Conservation (phyloP, 2,329 filamentous ascomycete genomes). For the Paecilomyces sp. region DNA sequence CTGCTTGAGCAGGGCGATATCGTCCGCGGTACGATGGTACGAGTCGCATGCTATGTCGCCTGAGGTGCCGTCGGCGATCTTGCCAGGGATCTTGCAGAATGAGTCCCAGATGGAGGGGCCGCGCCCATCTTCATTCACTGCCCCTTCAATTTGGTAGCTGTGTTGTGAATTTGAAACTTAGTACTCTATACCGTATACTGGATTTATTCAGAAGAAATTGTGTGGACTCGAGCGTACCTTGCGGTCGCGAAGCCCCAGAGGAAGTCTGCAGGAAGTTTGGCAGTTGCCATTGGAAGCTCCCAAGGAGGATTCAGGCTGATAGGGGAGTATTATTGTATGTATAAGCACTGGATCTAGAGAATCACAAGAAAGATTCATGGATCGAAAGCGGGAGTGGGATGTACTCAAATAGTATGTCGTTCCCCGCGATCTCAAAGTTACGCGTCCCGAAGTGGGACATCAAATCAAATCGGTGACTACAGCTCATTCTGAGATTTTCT, state of each 20-base stretch:
- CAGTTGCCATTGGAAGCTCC: conserved; percentile 8
- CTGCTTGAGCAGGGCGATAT: conserved; percentile 69
- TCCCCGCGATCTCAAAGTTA: not conserved
- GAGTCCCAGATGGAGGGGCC: conserved; percentile 82
- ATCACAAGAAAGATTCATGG: not conserved
- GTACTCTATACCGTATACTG: not conserved
- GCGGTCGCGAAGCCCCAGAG: conserved; percentile 76
- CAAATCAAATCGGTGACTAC: not conserved
- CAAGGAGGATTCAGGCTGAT: no score
- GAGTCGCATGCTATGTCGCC: conserved; percentile 79
- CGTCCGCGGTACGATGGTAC: conserved; percentile 70
- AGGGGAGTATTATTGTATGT: not conserved
- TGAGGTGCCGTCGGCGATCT: conserved; percentile 70
- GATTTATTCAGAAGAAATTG: not conserved
- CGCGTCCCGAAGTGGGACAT: not conserved
- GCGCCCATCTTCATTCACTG: conserved; percentile 65
- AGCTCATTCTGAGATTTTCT: no score
- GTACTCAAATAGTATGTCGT: not conserved
- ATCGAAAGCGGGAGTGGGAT: not conserved
- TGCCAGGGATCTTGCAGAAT: conserved; percentile 74
- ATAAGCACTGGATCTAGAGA: not conserved
- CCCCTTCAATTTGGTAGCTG: conserved; percentile 85
- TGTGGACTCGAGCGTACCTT: conserved; percentile 43
- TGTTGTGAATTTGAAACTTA: not conserved
- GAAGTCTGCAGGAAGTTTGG: conserved; percentile 59